Base-by-base conservation (phyloP, 106 monocot genomes). In the Allium fistulosum region DNA sequence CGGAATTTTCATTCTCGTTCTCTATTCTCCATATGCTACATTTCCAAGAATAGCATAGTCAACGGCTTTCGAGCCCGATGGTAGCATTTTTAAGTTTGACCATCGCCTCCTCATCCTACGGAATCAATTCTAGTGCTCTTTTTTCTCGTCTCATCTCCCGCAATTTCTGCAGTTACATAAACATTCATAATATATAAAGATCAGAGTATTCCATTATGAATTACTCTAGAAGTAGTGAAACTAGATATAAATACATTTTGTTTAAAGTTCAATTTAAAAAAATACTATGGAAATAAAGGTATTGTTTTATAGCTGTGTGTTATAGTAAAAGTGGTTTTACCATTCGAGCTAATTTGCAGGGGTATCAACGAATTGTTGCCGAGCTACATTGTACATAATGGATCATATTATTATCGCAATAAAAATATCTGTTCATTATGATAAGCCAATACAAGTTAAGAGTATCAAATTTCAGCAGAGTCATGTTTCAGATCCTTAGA, bases 21-120 rank as follows among this genome's bases (percentile, higher is more conserved):
- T 89, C 88, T 75, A 71, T 67, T 72, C 88, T 79, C 88, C 88
- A 89, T 53, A 89, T 71, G 64, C 76, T 85, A 74, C 84, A 89
- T 89, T 89, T 66, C 88, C 85, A 28, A 89, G 69, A 6, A 89
- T 74, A 27, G 88, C 80, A 68, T 84, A 89, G 64, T 89, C 82
- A 16, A 89, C 88, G 26, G 79, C 85, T 74, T 85, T 89, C 45
- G 88, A 85, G 85, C 18, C 81, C 84, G 69, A 88, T 82, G 18
- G 79, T 79, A 74, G 81, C 82, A 82, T 82, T 89, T 63, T 89
- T 85, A 63, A 82, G 88, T 66, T 89, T 85, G 50, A 89, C 77
- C 47, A 74, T 51, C 58, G 79, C 85, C 71, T 77, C 82, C 58
- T 80, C 88, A 63, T 82, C 82, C 57, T 80, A 77, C 55, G 81